Evolutionary conservation across 2,329 filamentous ascomycete genomes (phyloP), one percentile per base, ranked within the genome.

Genomic region (Ascochyta lentis): DNA sequence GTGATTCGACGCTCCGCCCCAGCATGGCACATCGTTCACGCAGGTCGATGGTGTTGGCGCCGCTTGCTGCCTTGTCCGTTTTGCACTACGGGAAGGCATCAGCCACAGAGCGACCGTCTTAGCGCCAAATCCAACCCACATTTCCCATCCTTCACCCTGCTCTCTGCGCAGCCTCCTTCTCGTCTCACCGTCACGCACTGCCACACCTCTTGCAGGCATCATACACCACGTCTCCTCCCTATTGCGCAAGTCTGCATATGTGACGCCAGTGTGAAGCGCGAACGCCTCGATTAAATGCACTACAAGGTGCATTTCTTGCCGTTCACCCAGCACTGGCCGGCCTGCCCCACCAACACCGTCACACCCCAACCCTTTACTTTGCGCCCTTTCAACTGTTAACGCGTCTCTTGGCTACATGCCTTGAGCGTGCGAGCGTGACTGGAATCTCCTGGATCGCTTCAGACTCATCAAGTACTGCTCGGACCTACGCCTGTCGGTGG

Each of bases 161-260:
- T 50, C 54, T 49, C 48, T 64, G 62, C 66, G 65, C 66, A 68
- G 63, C 60, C 55, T 50, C 34, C 47, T 29, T 50, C 19, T 38
- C 40, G 39, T 55, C 60, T 66, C 67, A 68, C 67, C 66, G 67
- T 58, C 59, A 16, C 47, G 65, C 68, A 70, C 63, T 67, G 65
- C 66, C 66, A 67, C 64, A 68, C 24, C 42, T 19, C 40, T 39
- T n/a, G 46, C 59, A 60, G 35, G 55, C 41, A 46, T 56, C 56
- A 50, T 52, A 57, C 51, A 47, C 19, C 19, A 3, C 19, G 19
- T 55, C 49, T 24, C 29, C 31, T 26, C 53, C 42, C 24, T 10
- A 8, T 39, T 43, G 47, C 33, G 47, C 46, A 42, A 49, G 24
- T 50, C 35, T 47, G 47, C 41, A 54, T 44, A 9, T 24, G 39